Percentiles rank a stretch among this genome's conserved stretches.
These are phyloP conservation scores for Aspergillus hancockii DNA, from an alignment of 495 filamentous ascomycete genomes.

Conservation along the genomic window DNA sequence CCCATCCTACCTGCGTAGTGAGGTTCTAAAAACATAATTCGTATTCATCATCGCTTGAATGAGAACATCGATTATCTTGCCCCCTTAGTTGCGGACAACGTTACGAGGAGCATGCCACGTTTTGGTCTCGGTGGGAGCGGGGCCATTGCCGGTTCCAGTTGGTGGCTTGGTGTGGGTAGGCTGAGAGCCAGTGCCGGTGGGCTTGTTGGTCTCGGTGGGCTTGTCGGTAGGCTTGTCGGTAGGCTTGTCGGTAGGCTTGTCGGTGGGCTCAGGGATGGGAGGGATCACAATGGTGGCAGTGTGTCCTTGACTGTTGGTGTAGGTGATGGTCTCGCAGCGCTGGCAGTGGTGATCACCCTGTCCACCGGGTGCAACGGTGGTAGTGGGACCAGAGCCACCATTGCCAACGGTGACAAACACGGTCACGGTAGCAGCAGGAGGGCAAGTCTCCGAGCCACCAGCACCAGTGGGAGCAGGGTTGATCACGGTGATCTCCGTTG, in stretches of 20 bases:
- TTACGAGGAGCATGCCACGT: background rate
- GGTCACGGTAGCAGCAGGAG: conserved; percentile 4
- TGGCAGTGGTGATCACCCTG: background rate
- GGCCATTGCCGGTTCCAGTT: background rate
- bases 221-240: background rate
- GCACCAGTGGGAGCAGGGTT: background rate
- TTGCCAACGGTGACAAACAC: conserved; percentile 5
- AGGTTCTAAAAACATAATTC: background rate
- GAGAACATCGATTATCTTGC: background rate
- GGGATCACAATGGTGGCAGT: conserved; percentile 9
- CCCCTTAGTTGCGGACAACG: background rate
- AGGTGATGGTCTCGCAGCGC: conserved; percentile 12
- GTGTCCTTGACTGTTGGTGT: conserved; percentile 11
- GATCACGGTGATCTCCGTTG: background rate
- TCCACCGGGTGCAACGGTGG: background rate
- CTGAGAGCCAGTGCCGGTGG: background rate
- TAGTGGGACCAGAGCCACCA: background rate
- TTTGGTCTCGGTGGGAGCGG: background rate
- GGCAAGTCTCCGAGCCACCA: conserved; percentile 1
- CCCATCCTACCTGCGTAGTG: too few relatives aligned
- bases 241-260: background rate
- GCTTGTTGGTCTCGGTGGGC: background rate
- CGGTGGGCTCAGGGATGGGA: background rate
- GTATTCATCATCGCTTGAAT: background rate
- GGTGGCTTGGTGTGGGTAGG: conserved; percentile 4